Evolutionary conservation across 805 yeast genomes (phyloP), one percentile per base, ranked within the genome.

Genomic region (Yamadazyma paraphyllophila): DNA sequence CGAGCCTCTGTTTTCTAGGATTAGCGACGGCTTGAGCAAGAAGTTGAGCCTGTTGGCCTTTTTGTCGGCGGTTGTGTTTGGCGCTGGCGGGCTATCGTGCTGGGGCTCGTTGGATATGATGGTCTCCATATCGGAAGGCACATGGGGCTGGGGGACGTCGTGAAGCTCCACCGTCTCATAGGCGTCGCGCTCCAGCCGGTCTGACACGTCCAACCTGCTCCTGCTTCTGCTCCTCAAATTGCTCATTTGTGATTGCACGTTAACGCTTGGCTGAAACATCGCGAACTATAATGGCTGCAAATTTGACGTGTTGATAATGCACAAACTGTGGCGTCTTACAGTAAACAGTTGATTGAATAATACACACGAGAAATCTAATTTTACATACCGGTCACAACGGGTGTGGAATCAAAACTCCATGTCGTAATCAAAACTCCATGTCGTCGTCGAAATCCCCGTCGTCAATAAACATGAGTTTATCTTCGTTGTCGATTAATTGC

Each of bases 401-500:
- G 24, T 3, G 24, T 11, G 13, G 13, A n/a, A 27, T 27, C 29
- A 43, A 27, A 31, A 48, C 32, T 53, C 47, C 32, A 55, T 60
- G 33, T 37, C 33, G n/a, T 44, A n/a, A 27, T 27, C 29, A 43
- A 27, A 31, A 48, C 32, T 53, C 47, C 32, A 55, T 60, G 33
- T 37, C 33, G n/a, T 44, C 46, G 2, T 20, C 34, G 31, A 24
- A 29, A 8, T 35, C 47, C 6, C 47, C 69, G 63, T 64, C 62
- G 39, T 47, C 57, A 39, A 82, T 68, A 54, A 85, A 69, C 64
- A 81, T 78, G 57, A 85, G 69, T 35, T 74, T 74, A 53, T 79
- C 83, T 44, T 85, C 88, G 45, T 85, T 84, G 45, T 85, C 89
- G 25, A 83, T 74, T 37, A 77, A 70, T 59, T 85, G 85, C 91